These are phyloP conservation scores for Colletotrichum musicola DNA, from an alignment of 2,329 filamentous ascomycete genomes.

Conservation along the genomic window DNA sequence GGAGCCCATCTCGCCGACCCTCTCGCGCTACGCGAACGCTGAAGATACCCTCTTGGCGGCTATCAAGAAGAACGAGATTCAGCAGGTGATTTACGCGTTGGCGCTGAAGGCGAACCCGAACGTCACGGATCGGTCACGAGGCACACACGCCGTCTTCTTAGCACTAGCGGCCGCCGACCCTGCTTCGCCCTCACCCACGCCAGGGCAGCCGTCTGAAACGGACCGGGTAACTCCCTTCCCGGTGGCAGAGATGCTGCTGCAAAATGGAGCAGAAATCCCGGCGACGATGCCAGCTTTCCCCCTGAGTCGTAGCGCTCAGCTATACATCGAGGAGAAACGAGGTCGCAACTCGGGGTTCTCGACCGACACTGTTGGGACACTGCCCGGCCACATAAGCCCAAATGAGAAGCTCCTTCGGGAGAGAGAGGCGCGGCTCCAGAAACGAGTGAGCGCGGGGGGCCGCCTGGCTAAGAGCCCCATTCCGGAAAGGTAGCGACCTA, in stretches of 20 bases:
- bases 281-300: conserved; percentile 82
- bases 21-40: conserved; percentile 81
- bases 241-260: conserved; percentile 89
- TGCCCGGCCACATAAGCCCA: conserved; percentile 62
- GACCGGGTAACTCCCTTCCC: conserved; percentile 80
- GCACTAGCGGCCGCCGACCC: conserved; percentile 94
- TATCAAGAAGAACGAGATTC: conserved; percentile 96
- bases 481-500: conserved; percentile 68
- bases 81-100: conserved; percentile 90
- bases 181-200: conserved; percentile 74
- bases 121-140: conserved; percentile 84
- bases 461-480: conserved; percentile 76
- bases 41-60: conserved; percentile 92
- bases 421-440: conserved; percentile 78
- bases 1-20: conserved; percentile 78
- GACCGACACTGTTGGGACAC: conserved; percentile 70
- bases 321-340: conserved; percentile 86
- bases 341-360: conserved; percentile 62
- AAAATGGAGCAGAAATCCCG: conserved; percentile 94
- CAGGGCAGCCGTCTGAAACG: conserved; percentile 53
- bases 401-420: conserved; percentile 70
- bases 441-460: conserved; percentile 83
- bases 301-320: conserved; percentile 81
- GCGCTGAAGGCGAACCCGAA: conserved; percentile 91
- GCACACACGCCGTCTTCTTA: conserved; percentile 89